Conservation (phyloP, 768 basidiomycete genomes). For the Boletus subparvulus region DNA sequence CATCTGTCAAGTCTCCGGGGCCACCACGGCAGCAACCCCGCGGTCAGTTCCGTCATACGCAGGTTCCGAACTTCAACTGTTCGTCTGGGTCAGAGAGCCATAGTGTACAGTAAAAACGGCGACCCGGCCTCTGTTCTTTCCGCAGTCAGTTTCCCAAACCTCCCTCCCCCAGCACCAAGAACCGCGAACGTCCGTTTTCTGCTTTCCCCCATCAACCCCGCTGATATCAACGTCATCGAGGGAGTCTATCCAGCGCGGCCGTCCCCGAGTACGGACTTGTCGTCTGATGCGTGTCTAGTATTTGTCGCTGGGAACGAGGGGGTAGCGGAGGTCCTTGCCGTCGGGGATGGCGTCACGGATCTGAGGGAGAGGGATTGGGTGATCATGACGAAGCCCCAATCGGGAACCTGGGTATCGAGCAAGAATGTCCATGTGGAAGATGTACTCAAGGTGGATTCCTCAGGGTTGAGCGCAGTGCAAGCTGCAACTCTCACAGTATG, state of each 20-base stretch:
- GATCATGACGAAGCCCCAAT: slow-evolving; percentile 62
- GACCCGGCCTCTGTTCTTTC: slow-evolving; percentile 60
- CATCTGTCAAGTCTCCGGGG: background rate
- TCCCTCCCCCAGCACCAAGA: slow-evolving; percentile 52
- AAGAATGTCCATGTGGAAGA: slow-evolving; percentile 55
- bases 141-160: slow-evolving; percentile 48
- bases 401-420: slow-evolving; percentile 73
- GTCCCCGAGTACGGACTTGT: slow-evolving; percentile 35
- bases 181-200: slow-evolving; percentile 66
- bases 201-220: slow-evolving; percentile 76
- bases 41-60: slow-evolving; percentile 7
- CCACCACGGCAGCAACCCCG: background rate
- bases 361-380: slow-evolving; percentile 70
- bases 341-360: slow-evolving; percentile 53
- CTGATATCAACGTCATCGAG: slow-evolving; percentile 79
- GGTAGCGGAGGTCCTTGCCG: slow-evolving; percentile 59
- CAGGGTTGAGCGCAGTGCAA: slow-evolving; percentile 53
- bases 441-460: slow-evolving; percentile 57
- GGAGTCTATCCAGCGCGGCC: slow-evolving; percentile 80
- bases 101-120: slow-evolving; percentile 63
- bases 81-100: slow-evolving; percentile 50
- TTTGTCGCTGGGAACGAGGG: slow-evolving; percentile 80
- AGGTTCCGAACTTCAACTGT: slow-evolving; percentile 34
- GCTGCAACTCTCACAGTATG: slow-evolving; percentile 76
- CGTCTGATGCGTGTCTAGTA: slow-evolving; percentile 36